Evolutionary conservation across 441 rosid species (phyloP).

Genomic region (Pelargonium australe): DNA sequence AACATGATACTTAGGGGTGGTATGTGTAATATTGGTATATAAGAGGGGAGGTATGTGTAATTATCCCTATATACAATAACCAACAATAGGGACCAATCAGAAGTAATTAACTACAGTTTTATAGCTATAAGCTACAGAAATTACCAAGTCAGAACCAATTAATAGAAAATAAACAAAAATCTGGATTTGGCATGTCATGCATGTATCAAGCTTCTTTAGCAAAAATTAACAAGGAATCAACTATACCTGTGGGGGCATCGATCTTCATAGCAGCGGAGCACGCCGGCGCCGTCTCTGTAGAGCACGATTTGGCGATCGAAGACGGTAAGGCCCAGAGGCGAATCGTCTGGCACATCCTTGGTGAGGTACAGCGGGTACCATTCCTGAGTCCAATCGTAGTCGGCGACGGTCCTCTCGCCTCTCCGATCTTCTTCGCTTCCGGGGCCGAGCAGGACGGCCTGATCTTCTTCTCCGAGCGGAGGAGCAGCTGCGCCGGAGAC

Average conservation of each 20-base stretch:
- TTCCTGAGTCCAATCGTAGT: slow-evolving; percentile 81
- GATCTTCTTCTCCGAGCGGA: slow-evolving; percentile 20
- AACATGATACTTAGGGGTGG: too few relatives aligned
- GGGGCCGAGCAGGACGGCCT: slow-evolving; percentile 24
- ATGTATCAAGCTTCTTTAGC: not conserved
- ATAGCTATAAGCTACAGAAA: too few relatives aligned
- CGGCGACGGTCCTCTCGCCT: slow-evolving; percentile 40
- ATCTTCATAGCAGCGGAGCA: slow-evolving; percentile 64
- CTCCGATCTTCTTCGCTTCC: slow-evolving; percentile 31
- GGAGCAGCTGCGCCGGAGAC: slow-evolving; percentile 1
- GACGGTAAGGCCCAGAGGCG: slow-evolving; percentile 86
- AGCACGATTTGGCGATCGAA: slow-evolving; percentile 71
- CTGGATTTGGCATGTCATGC: not conserved
- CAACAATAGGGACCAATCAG: too few relatives aligned
- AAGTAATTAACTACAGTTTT: too few relatives aligned
- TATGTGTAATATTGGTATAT: too few relatives aligned
- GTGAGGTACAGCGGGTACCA: slow-evolving; percentile 95
- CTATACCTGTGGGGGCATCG: slow-evolving; percentile 86
- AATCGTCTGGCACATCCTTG: slow-evolving; percentile 73
- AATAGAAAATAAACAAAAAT: too few relatives aligned
- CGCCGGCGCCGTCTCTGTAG: slow-evolving; percentile 69
- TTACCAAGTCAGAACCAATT: too few relatives aligned
- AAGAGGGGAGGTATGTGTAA: too few relatives aligned
- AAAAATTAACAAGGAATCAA: too few relatives aligned
- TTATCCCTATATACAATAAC: too few relatives aligned